A percentile compares a stretch with the other conserved stretches of the same genome.
Evolutionary conservation across 148 eudicot species (phyloP).

Genomic region (Persicaria tinctoria): DNA sequence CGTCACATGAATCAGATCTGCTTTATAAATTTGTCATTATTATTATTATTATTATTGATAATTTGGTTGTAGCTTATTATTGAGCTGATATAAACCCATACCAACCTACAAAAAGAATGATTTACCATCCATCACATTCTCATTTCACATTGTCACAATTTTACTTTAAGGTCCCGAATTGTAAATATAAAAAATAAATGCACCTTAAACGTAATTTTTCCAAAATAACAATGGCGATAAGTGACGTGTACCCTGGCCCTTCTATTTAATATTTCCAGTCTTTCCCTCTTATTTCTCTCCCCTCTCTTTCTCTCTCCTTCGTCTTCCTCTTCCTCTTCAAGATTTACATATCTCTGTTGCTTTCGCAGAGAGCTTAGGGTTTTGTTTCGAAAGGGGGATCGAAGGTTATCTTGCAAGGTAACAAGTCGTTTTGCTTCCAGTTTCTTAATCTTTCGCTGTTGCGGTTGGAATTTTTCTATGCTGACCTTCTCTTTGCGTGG

Average conservation of each 20-base stretch:
- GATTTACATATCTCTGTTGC: constrained; percentile 1
- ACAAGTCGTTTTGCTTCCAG: not conserved
- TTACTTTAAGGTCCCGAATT: not conserved
- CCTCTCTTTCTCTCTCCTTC: not conserved
- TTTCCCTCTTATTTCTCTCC: not conserved
- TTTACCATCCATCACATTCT: not conserved
- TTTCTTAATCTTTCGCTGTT: constrained; percentile 9
- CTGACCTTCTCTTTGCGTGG: constrained; percentile 3
- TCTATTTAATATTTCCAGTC: constrained; percentile 5
- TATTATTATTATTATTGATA: no score
- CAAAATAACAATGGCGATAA: not conserved
- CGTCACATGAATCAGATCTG: no score
- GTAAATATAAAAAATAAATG: not conserved
- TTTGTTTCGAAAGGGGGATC: not conserved
- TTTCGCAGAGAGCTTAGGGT: not conserved
- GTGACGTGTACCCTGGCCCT: constrained; percentile 10
- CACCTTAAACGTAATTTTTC: not conserved
- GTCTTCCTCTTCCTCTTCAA: not conserved
- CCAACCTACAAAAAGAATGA: not conserved
- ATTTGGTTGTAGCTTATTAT: not conserved
- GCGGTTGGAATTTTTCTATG: not conserved
- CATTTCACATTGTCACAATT: no score
- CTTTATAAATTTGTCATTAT: no score
- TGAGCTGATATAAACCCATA: not conserved
- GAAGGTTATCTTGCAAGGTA: not conserved